These are phyloP conservation scores for Lasiodiplodia sp. DNA, from an alignment of 2,329 filamentous ascomycete species.

Conservation along the genomic window DNA sequence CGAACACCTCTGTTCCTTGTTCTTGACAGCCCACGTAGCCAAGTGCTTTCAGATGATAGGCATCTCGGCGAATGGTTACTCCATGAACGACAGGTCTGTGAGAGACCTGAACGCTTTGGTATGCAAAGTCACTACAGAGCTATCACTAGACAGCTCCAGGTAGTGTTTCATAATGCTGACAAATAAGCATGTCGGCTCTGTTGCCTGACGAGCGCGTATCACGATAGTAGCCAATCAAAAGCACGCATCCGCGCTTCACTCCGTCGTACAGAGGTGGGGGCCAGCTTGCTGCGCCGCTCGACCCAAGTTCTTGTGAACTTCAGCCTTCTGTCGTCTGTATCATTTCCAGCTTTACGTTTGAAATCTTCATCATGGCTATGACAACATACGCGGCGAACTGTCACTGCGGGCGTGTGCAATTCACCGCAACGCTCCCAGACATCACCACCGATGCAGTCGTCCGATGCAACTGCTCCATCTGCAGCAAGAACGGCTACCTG, in stretches of 20 bases:
- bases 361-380: neutral
- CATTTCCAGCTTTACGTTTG: neutral
- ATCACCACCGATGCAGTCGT: slow-evolving; percentile 56
- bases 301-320: neutral
- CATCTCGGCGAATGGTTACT: no score
- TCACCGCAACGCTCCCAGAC: slow-evolving; percentile 58
- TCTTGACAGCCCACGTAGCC: no score
- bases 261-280: neutral
- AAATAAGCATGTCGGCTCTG: neutral
- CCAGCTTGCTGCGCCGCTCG: neutral
- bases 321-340: neutral
- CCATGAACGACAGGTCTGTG: no score
- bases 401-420: slow-evolving; percentile 61
- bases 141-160: no score
- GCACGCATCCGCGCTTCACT: neutral
- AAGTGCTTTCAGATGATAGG: no score
- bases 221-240: neutral
- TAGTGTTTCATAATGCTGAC: no score
- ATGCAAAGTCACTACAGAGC: no score
- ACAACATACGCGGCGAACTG: slow-evolving; percentile 59
- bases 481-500: slow-evolving; percentile 56
- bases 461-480: slow-evolving; percentile 61
- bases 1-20: no score
- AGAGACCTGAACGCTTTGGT: no score
- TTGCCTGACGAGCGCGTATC: neutral